A percentile compares a stretch with the other conserved stretches of the same genome.
Conservation (phyloP, 2,329 filamentous ascomycete genomes). For the Fusarium falciforme region DNA sequence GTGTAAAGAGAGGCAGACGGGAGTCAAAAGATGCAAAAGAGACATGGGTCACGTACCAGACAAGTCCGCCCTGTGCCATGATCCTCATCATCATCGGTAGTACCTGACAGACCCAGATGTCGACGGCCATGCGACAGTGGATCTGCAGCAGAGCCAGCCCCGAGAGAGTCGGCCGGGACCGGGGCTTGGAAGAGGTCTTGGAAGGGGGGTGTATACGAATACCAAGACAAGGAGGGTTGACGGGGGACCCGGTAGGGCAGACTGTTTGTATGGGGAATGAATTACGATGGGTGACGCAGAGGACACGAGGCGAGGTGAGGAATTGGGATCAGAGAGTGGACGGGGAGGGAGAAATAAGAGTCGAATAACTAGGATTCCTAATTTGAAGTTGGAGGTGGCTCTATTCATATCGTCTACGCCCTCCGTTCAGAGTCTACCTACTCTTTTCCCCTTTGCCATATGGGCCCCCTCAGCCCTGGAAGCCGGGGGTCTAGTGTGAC, state of each 20-base stretch:
- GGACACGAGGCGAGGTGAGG: slow-evolving; percentile 20
- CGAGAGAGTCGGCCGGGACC: slow-evolving; percentile 37
- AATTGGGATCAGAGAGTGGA: neutral
- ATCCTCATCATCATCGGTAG: slow-evolving; percentile 18
- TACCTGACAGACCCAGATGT: slow-evolving; percentile 31
- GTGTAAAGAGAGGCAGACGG: neutral
- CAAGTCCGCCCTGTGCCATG: slow-evolving; percentile 24
- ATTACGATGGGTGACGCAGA: slow-evolving; percentile 32
- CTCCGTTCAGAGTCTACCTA: neutral
- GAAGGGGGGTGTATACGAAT: slow-evolving; percentile 4
- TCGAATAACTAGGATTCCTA: slow-evolving; percentile 6
- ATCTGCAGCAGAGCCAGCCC: slow-evolving; percentile 21
- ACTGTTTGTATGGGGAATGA: slow-evolving; percentile 33
- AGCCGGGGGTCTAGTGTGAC: neutral
- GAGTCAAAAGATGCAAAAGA: neutral
- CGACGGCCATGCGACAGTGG: slow-evolving; percentile 38
- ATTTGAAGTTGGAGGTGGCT: slow-evolving; percentile 12
- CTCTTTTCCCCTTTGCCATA: slow-evolving; percentile 6
- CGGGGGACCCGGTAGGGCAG: slow-evolving; percentile 38
- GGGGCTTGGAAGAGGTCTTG: slow-evolving; percentile 11
- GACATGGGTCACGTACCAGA: slow-evolving; percentile 13
- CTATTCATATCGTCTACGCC: slow-evolving; percentile 10
- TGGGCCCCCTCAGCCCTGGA: neutral
- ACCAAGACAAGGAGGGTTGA: slow-evolving; percentile 13
- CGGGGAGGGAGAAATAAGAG: neutral